These are phyloP conservation scores for Pseudopediastrum boryanum DNA, from an alignment of 139 green algal genomes.

Conservation along the genomic window DNA sequence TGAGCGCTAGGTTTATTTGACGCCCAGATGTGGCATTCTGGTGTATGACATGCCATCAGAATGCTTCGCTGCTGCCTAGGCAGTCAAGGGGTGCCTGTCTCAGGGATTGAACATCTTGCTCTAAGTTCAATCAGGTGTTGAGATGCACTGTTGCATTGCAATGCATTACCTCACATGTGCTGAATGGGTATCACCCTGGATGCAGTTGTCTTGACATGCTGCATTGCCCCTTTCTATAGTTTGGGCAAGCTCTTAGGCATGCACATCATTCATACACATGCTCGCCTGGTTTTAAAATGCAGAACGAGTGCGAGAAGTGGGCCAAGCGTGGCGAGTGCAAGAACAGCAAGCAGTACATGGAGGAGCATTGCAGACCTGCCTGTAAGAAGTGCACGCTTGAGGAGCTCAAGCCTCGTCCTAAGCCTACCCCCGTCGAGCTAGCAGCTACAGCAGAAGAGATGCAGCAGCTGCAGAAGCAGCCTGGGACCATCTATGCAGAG, in stretches of 20 bases:
- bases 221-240: background rate
- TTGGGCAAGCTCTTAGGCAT: background rate
- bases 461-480: background rate
- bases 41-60: too few relatives aligned
- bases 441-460: slow-evolving; percentile 1
- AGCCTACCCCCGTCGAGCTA: background rate
- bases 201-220: background rate
- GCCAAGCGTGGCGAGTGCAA: slow-evolving; percentile 48
- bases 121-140: background rate
- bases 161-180: background rate
- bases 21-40: too few relatives aligned
- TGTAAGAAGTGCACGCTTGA: slow-evolving; percentile 32
- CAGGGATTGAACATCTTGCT: too few relatives aligned
- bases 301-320: slow-evolving; percentile 56
- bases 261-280: background rate
- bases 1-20: too few relatives aligned
- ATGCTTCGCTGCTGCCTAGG: too few relatives aligned
- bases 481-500: background rate
- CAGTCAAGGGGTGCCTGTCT: too few relatives aligned
- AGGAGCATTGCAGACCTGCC: slow-evolving; percentile 46
- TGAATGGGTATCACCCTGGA: background rate
- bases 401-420: background rate
- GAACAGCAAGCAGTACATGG: slow-evolving; percentile 56
- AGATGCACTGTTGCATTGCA: background rate
- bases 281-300: background rate